Conservation (phyloP, 768 basidiomycete species). For the Suillus occidentalis region DNA sequence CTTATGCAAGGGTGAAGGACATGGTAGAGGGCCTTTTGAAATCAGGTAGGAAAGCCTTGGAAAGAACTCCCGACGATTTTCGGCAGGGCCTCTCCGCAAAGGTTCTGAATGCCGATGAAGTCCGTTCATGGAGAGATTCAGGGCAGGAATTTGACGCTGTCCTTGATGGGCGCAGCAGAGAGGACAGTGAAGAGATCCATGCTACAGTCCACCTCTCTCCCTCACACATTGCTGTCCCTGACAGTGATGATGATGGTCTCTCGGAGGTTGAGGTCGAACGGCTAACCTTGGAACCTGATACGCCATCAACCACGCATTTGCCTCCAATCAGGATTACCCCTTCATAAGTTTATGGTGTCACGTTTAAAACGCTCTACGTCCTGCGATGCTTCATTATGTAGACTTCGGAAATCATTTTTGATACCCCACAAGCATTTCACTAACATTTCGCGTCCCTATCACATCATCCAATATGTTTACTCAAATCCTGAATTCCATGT, state of each 20-base stretch:
- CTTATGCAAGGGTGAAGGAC: constrained; percentile 61
- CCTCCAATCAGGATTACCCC: constrained; percentile 49
- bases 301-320: constrained; percentile 17
- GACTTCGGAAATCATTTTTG: constrained; percentile 22
- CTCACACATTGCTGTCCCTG: constrained; percentile 21
- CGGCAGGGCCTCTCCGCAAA: constrained; percentile 51
- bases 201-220: constrained; percentile 16
- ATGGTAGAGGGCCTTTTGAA: constrained; percentile 64
- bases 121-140: constrained; percentile 56
- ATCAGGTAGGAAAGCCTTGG: constrained; percentile 60
- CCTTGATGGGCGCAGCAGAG: constrained; percentile 14
- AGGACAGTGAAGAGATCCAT: constrained; percentile 21
- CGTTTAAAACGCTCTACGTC: constrained; percentile 8
- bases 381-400: constrained; percentile 20
- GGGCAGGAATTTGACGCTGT: constrained; percentile 21
- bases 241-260: constrained; percentile 16
- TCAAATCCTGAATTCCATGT: background rate
- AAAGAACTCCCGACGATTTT: constrained; percentile 54
- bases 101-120: constrained; percentile 73
- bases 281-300: constrained; percentile 18
- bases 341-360: constrained; percentile 9
- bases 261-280: constrained; percentile 30
- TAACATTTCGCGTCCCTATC: constrained; percentile 9
- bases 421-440: constrained; percentile 27
- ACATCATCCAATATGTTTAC: constrained; percentile 18